Evolutionary conservation across 768 basidiomycete species (phyloP).

Genomic region (Russula dissimulans): DNA sequence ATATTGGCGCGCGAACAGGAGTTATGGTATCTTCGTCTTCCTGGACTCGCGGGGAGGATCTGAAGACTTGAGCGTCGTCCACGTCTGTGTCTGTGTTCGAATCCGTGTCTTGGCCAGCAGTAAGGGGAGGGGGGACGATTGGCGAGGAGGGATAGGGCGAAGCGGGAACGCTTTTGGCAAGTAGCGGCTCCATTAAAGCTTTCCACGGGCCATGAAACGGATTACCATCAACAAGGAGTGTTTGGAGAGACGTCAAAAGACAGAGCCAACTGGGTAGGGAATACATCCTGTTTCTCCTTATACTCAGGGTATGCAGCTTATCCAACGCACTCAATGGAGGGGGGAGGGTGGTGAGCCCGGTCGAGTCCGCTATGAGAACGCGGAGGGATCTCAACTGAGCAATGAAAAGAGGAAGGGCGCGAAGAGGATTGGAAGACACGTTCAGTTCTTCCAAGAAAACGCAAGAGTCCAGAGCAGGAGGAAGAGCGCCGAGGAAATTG

Average conservation of each 20-base stretch:
- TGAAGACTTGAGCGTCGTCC: conserved; percentile 43
- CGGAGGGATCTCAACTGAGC: conserved; percentile 66
- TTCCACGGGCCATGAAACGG: conserved; percentile 94
- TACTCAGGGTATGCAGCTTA: conserved; percentile 79
- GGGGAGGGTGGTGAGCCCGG: conserved; percentile 71
- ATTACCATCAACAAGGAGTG: conserved; percentile 88
- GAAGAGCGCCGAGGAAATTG: conserved; percentile 77
- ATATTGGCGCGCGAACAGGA: conserved; percentile 45
- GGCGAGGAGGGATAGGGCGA: conserved; percentile 62
- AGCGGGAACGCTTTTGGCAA: conserved; percentile 51
- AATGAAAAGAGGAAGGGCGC: conserved; percentile 86
- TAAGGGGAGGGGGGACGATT: conserved; percentile 42
- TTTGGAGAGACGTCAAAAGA: conserved; percentile 74
- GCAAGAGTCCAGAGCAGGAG: conserved; percentile 75
- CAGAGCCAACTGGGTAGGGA: conserved; percentile 94
- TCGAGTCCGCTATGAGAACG: conserved; percentile 89
- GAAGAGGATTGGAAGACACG: conserved; percentile 82
- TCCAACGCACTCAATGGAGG: conserved; percentile 62
- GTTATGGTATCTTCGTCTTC: conserved; percentile 73
- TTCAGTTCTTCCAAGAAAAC: conserved; percentile 86
- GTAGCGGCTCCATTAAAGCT: conserved; percentile 76
- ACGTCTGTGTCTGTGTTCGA: conserved; percentile 39
- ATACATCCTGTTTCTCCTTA: conserved; percentile 81
- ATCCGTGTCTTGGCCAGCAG: conserved; percentile 37
- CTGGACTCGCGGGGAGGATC: conserved; percentile 32